phyloP scores from a whole-genome alignment of 148 eudicot genomes.

The Euryodendron excelsum region DNA sequence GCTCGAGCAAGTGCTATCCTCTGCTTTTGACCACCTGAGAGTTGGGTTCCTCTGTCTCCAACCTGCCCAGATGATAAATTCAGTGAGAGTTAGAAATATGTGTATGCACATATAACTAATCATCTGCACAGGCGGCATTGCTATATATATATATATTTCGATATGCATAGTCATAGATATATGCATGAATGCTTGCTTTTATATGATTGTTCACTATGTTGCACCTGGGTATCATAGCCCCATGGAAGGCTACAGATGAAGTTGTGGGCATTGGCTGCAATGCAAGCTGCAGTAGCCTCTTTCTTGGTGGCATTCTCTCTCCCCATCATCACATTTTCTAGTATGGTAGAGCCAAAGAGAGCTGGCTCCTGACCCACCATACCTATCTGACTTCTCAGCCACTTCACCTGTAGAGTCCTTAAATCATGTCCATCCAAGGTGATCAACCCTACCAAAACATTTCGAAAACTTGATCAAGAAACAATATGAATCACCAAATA shows the following conservation, averaged over 20 bases:
- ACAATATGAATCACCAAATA: too few relatives aligned
- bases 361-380: constrained; percentile 60
- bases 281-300: constrained; percentile 44
- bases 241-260: constrained; percentile 39
- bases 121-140: too few relatives aligned
- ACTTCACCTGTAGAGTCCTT: constrained; percentile 43
- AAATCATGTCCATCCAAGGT: constrained; percentile 50
- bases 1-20: constrained; percentile 57
- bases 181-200: too few relatives aligned
- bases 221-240: constrained; percentile 51
- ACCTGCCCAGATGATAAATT: too few relatives aligned
- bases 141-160: neutral
- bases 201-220: too few relatives aligned
- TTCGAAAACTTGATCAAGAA: neutral
- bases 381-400: constrained; percentile 53
- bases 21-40: constrained; percentile 55
- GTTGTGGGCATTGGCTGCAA: constrained; percentile 45
- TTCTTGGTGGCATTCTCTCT: constrained; percentile 51
- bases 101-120: too few relatives aligned
- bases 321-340: constrained; percentile 56
- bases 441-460: constrained; percentile 29
- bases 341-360: constrained; percentile 39
- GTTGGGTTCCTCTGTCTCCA: constrained; percentile 50
- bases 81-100: too few relatives aligned
- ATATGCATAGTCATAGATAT: too few relatives aligned